Percentiles rank a stretch among this genome's conserved stretches.
These are phyloP conservation scores for Coemansia sp. DNA, from an alignment of 192 early-diverging fungal genomes.

Conservation along the genomic window DNA sequence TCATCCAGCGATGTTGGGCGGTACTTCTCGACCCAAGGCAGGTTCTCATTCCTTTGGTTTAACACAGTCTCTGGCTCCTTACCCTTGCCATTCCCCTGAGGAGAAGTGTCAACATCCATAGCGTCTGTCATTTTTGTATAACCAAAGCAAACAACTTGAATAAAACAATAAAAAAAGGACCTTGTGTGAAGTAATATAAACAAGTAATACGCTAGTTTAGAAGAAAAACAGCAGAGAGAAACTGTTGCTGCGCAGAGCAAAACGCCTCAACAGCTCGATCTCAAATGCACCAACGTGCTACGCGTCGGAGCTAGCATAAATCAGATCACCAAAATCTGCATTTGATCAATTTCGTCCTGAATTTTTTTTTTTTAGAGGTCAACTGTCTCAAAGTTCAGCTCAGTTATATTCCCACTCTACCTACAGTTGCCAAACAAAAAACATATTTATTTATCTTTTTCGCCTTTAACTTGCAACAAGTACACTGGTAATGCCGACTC, in stretches of 20 bases:
- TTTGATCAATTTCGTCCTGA: slow-evolving; percentile 1
- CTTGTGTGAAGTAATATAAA: neutral
- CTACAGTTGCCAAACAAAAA: neutral
- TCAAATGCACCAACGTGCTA: neutral
- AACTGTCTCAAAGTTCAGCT: neutral
- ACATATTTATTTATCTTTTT: neutral
- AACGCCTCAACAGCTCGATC: neutral
- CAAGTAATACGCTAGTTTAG: slow-evolving; percentile 3
- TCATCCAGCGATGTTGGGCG: slow-evolving; percentile 85
- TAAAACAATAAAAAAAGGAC: neutral
- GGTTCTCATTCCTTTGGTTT: slow-evolving; percentile 16
- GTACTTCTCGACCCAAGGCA: slow-evolving; percentile 94
- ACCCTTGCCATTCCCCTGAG: slow-evolving; percentile 33
- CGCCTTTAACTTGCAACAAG: neutral
- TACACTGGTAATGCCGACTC: slow-evolving; percentile 4
- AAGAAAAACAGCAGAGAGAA: neutral
- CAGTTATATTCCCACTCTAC: neutral
- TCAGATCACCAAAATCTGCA: neutral
- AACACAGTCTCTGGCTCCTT: slow-evolving; percentile 29
- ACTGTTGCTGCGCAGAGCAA: slow-evolving; percentile 3
- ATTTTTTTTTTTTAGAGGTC: slow-evolving; percentile 2
- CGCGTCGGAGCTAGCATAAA: neutral
- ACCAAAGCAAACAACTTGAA: neutral
- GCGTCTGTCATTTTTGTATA: slow-evolving; percentile 30
- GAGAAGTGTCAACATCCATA: slow-evolving; percentile 47